Base-by-base conservation (phyloP, 1,284 basidiomycete species). In the Sporisorium exsertum region DNA sequence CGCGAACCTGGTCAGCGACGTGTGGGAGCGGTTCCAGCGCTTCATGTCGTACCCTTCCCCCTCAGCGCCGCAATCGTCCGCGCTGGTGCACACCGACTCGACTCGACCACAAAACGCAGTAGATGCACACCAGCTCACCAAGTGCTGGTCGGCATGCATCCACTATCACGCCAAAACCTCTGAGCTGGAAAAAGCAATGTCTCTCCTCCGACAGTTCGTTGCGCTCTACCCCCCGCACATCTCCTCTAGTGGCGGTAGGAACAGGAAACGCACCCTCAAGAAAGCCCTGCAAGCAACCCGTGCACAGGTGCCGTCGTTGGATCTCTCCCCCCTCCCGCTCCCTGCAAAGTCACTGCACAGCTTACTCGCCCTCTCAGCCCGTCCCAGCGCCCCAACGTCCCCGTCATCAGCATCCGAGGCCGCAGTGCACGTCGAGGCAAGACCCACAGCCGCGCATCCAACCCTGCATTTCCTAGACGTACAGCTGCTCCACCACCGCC, bases 401-500 rank as follows among this genome's bases (percentile, higher is more conserved):
- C n/a, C n/a, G n/a, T n/a, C n/a, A n/a, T n/a, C n/a, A n/a, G n/a
- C n/a, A n/a, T n/a, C n/a, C n/a, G n/a, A n/a, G n/a, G n/a, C n/a
- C 42, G 12, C 42, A 43, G 20, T 32, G 29, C 29, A 26, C 20
- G 15, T 24, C 46, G 33, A 33, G 42, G 43, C 15, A 37, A 22
- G 26, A 37, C n/a, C 20, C 2, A 50, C 56, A n/a, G 26, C 29
- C n/a, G 15, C 20, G 10, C 58, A 7, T 0, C 80, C 80, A 1
- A 52, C 32, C 5, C 58, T 83, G 27, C 53, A 37, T 1, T 83
- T 83, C 29, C 26, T 67, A 13, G 80, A 83, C 40, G 55, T 81
- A 8, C 70, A 83, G 52, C 53, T 83, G 3, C 58, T 83, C 18
- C 80, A 83, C 52, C 81, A 83, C 61, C 62, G 80, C 0, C 55